Evolutionary conservation across 257 asterid species (phyloP).

Genomic region (Sherardia arvensis): DNA sequence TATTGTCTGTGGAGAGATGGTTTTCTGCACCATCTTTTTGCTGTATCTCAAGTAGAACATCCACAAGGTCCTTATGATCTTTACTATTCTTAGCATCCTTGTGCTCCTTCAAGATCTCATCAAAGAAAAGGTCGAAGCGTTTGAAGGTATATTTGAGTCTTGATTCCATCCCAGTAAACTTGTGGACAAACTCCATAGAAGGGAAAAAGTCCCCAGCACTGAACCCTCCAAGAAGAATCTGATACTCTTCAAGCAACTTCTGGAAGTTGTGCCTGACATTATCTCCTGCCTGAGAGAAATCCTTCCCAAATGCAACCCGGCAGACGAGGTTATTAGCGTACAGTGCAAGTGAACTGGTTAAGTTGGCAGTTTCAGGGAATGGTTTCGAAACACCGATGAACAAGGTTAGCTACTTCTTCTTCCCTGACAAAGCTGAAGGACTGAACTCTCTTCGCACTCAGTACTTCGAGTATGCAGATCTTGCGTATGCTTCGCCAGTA

Average conservation of each 20-base stretch:
- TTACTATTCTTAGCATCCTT: neutral
- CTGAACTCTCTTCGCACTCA: slow-evolving; percentile 41
- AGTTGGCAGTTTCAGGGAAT: slow-evolving; percentile 3
- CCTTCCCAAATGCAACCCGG: slow-evolving; percentile 36
- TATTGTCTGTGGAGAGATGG: slow-evolving; percentile 49
- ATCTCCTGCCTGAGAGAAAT: slow-evolving; percentile 30
- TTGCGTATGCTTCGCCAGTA: slow-evolving; percentile 43
- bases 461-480: slow-evolving; percentile 31
- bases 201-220: slow-evolving; percentile 54
- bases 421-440: slow-evolving; percentile 31
- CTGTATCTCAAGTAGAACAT: slow-evolving; percentile 38
- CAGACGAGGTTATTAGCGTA: slow-evolving; percentile 46
- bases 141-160: slow-evolving; percentile 32
- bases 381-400: slow-evolving; percentile 24
- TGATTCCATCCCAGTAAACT: slow-evolving; percentile 31
- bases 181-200: slow-evolving; percentile 40
- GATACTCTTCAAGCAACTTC: slow-evolving; percentile 39
- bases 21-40: slow-evolving; percentile 18
- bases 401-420: slow-evolving; percentile 36
- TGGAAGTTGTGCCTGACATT: slow-evolving; percentile 37
- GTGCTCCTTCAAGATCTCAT: slow-evolving; percentile 30
- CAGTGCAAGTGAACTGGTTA: slow-evolving; percentile 23
- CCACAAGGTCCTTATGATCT: slow-evolving; percentile 42
- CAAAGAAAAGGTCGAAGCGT: slow-evolving; percentile 33
- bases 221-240: slow-evolving; percentile 46